A percentile compares a stretch with the other conserved stretches of the same genome.
phyloP scores from a whole-genome alignment of 148 eudicot genomes.

The Amaranthus palmeri region DNA sequence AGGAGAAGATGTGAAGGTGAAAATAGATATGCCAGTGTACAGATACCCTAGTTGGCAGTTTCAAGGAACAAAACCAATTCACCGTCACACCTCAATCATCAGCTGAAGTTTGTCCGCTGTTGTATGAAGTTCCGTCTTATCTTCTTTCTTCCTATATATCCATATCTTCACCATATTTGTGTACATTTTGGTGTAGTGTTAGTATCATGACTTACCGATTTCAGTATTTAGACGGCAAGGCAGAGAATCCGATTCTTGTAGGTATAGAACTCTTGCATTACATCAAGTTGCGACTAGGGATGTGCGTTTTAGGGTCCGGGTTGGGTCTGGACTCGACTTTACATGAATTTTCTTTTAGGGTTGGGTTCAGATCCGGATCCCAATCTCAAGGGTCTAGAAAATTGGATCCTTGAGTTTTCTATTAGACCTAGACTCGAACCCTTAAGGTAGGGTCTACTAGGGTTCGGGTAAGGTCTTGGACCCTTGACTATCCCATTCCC shows the following conservation, averaged over 20 bases:
- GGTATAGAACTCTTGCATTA: background rate
- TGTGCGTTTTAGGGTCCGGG: no score
- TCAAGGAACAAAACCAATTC: background rate
- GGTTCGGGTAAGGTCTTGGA: no score
- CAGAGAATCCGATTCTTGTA: background rate
- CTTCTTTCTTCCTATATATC: background rate
- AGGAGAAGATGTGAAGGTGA: slow-evolving; percentile 2
- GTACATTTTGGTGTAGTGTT: slow-evolving; percentile 11
- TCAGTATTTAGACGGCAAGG: slow-evolving; percentile 7
- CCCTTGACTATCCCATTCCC: no score
- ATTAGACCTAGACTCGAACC: no score
- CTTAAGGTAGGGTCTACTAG: no score
- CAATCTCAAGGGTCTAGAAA: no score
- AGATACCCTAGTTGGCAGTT: slow-evolving; percentile 7
- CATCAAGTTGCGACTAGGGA: background rate
- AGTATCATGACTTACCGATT: slow-evolving; percentile 17
- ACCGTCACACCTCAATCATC: background rate
- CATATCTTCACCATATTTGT: background rate
- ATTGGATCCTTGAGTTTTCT: no score
- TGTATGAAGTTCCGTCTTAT: background rate
- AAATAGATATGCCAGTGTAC: slow-evolving; percentile 6
- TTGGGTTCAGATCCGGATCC: no score
- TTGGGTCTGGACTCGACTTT: no score
- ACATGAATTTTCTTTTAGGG: no score
- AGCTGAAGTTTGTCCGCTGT: slow-evolving; percentile 2